Evolutionary conservation across 805 yeast species (phyloP), one percentile per base, ranked within the genome.

Genomic region (Schwanniomyces pseudopolymorphus): DNA sequence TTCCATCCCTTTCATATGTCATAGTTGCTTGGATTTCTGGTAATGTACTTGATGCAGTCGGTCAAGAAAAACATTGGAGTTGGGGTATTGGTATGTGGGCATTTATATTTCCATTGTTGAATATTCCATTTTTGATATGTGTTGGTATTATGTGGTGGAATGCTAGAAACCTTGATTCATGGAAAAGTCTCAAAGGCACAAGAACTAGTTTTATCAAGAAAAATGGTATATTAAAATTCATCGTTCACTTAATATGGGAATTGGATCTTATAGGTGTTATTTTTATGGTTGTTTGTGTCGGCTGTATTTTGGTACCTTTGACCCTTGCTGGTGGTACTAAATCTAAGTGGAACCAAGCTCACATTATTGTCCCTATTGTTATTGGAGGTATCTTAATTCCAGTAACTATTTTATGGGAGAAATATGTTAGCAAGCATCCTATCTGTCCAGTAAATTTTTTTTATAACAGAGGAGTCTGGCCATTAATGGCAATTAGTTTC

Each of bases 251-350:
- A 22, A 56, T 61, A 52, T 63, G 62, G 55, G 67, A 67, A 44
- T 63, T 69, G 44, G 76, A 71, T 54, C 46, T 66, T 22, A 43
- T 66, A 40, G 77, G 76, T 17, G 57, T 61, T 19, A 31, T 70
- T 26, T 44, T 72, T 22, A 46, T 72, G 39, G 52, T 60, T 45
- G 67, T 64, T 11, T 69, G 65, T 14, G 60, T 69, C 28, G 63
- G 66, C 17, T 54, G 67, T 22, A 58, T 69, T 44, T 55, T 72
- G 44, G 63, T 70, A 14, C 75, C 77, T 27, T 63, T 72, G 56
- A 60, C 64, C 21, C 45, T 71, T n/a, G 61, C 64, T 11, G 58
- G 62, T 20, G 60, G 60, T 44, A 61, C 53, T 19, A 33, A 45
- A 28, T 33, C 43, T 19, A 47, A 45, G 24, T 57, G 60, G 60